Evolutionary conservation across 2,329 filamentous ascomycete genomes (phyloP).

Genomic region (Corniculantispora saksenae): DNA sequence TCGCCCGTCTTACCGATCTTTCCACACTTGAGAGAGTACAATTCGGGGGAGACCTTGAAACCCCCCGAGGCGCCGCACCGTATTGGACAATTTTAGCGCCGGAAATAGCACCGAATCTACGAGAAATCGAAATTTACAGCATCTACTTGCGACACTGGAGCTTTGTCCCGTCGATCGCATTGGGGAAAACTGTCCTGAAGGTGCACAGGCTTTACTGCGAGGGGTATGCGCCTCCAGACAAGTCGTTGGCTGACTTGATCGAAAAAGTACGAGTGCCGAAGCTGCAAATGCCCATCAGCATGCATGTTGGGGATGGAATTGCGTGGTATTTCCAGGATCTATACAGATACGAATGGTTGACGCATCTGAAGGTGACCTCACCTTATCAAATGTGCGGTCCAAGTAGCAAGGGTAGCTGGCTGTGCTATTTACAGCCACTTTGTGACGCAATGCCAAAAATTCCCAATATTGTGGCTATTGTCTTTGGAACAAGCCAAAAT

Average conservation of each 20-base stretch:
- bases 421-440: not conserved
- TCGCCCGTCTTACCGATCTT: not conserved
- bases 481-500: not conserved
- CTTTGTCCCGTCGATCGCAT: no score
- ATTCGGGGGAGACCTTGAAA: no score
- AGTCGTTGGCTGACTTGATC: not conserved
- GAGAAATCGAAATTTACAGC: no score
- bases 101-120: no score
- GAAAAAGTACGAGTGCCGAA: not conserved
- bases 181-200: not conserved
- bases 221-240: not conserved
- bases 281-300: conserved; percentile 1
- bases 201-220: not conserved
- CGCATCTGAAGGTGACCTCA: not conserved
- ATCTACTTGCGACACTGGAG: no score
- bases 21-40: no score
- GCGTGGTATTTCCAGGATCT: not conserved
- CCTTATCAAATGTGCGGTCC: not conserved
- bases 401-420: not conserved
- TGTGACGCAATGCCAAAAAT: not conserved
- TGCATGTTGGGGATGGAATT: no score
- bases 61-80: no score
- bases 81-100: no score
- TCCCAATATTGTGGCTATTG: not conserved
- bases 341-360: not conserved